Base-by-base conservation (phyloP, 192 early-diverging fungal species). In the Phycomyces nitens region DNA sequence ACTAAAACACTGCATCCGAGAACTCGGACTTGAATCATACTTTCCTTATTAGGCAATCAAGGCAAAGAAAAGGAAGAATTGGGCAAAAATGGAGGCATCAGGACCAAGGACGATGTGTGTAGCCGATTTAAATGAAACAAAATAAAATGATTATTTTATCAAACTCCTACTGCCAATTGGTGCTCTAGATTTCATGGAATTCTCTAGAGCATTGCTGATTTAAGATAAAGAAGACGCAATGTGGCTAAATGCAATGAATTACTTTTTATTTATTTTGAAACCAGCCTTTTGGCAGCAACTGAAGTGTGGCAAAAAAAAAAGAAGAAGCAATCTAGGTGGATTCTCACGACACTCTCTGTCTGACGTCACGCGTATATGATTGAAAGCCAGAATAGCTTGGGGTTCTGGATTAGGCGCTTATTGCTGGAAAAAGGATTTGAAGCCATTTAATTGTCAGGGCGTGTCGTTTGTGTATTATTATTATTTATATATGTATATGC, bases 381-480 rank as follows among this genome's bases (percentile, higher is more conserved):
- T 54, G 4, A 29, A 29, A 20, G 3, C 12, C 53, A 22, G 23
- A 14, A 29, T 22, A 24, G 21, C 26, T 22, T 14, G 53, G 26
- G 23, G 12, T 54, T 29, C 53, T 54, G 23, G 20, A 26, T 54
- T 54, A 26, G 53, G 53, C 21, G 53, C 3, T 26, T 54, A 54
- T 54, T 54, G 53, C 53, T 54, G 44, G 53, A 54, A 54, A 54
- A 22, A 54, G 53, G 53, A 54, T 54, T 12, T 12, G 21, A 24
- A 24, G 12, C 26, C 53, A 22, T 4, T 47, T 18, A 11, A n/a
- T 47, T 14, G 18, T 18, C 18, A 18, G 18, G 15, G 12, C 44
- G 12, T 7, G 44, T 47, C 18, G 3, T 47, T 14, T 14, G 15
- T n/a, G 44, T 47, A 7, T 53, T 53, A 6, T 18, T 23, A 53